phyloP scores from a whole-genome alignment of 1,284 basidiomycete genomes.

The Papiliotrema fonsecae region DNA sequence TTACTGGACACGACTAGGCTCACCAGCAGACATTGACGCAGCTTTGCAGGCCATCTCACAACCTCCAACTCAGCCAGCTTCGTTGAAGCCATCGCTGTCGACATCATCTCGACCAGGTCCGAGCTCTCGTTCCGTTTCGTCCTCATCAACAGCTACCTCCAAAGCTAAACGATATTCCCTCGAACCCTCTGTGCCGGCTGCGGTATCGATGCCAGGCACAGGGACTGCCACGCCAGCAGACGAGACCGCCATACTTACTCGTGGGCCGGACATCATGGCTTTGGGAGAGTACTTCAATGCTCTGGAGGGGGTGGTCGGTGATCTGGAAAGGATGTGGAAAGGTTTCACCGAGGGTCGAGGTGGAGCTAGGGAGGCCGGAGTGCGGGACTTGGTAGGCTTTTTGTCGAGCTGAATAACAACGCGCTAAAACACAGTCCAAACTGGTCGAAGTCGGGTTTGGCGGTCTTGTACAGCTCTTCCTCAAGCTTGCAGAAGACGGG shows the following conservation, averaged over 20 bases:
- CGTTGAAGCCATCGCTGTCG: not conserved
- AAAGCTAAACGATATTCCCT: slow-evolving; percentile 23
- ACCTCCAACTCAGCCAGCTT: slow-evolving; percentile 1
- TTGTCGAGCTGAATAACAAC: not conserved
- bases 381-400: slow-evolving; percentile 36
- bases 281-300: slow-evolving; percentile 40
- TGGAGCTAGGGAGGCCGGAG: slow-evolving; percentile 38
- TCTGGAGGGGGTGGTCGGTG: slow-evolving; percentile 36
- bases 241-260: slow-evolving; percentile 30
- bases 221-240: slow-evolving; percentile 24
- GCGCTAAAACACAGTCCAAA: slow-evolving; percentile 10
- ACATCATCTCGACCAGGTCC: slow-evolving; percentile 4
- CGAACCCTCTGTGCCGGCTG: slow-evolving; percentile 20
- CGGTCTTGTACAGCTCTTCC: slow-evolving; percentile 31
- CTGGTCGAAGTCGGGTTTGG: slow-evolving; percentile 39
- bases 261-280: slow-evolving; percentile 40
- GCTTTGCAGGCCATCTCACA: slow-evolving; percentile 17
- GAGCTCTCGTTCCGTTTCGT: slow-evolving; percentile 5
- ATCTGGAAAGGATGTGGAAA: slow-evolving; percentile 45
- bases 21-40: slow-evolving; percentile 30
- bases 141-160: slow-evolving; percentile 2
- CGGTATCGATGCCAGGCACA: slow-evolving; percentile 16
- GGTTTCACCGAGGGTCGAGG: slow-evolving; percentile 39
- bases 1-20: not conserved
- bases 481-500: slow-evolving; percentile 32